Base-by-base conservation (phyloP, 495 filamentous ascomycete genomes). In the Penicillium chermesinum region DNA sequence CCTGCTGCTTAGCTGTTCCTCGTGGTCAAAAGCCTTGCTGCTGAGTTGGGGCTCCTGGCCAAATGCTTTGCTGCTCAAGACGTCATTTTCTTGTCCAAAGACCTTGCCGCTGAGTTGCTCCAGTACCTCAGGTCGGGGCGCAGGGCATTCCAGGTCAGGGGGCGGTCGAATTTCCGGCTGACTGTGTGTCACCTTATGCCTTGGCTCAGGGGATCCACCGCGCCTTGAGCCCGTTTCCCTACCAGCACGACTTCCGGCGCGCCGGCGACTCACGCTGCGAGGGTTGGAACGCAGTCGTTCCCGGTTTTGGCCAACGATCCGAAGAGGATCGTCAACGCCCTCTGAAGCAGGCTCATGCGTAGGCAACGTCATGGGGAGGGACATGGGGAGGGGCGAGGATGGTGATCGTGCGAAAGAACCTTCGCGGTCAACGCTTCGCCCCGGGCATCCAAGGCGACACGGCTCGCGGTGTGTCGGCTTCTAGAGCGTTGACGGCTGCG, bases 381-480 rank as follows among this genome's bases (percentile, higher is more conserved):
- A 71, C 70, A 89, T 84, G 14, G 88, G 88, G 35, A 89, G 64
- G 14, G 90, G 88, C 2, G 86, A 89, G 0, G 89, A 88, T 21
- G 90, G 88, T 2, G 90, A 96, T 34, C 86, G 69, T 38, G 74
- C 70, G n/a, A 66, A 49, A 19, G 84, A 81, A 2, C 73, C 73
- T 19, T 78, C 76, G n/a, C 76, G 76, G 41, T 73, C 80, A 63
- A 54, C 70, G 56, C 66, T 87, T 61, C 65, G 80, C 64, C 79
- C 46, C 69, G 77, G 49, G 49, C 64, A 8, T 71, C 67, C 17
- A 76, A 70, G 4, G 73, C 73, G 63, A 54, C 66, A 33, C 80
- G 81, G 41, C 71, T 74, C 43, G 64, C 64, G 7, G 64, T 57
- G 48, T 67, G 66, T 36, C 68, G 66, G 43, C 70, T 71, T 3